Evolutionary conservation across 352 stramenopile genomes (phyloP), one percentile per base, ranked within the genome.

Genomic region (Pythium rishiriense): DNA sequence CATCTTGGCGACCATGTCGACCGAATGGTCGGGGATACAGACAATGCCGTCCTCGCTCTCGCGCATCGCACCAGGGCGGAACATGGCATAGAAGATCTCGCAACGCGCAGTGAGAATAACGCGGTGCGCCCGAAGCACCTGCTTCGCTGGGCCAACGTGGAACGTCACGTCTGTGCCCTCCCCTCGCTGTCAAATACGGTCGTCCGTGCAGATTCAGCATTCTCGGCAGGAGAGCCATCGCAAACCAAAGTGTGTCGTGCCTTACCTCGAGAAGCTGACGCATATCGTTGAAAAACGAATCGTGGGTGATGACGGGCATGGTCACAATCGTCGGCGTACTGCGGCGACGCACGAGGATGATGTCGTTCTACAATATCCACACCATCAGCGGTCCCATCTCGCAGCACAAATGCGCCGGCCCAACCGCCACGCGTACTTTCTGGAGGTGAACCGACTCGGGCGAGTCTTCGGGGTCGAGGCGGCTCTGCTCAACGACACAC

Each of bases 31-130:
- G 37, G 88, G 81, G 31, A 96, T 91, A n/a, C 81, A 69, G 41
- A 97, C 82, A n/a, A 91, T 66, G 12, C 86, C 86, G 29, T 80
- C 74, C 66, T 90, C 79, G 50, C 86, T 96, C 56, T 97, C 90
- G 28, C 79, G 74, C 88, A 97, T 96, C 9, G 81, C 82, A 33
- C 83, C 88, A 26, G 78, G 81, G 26, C 85, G 81, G 68, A 96
- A 94, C 89, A 97, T 96, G 55, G 85, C 86, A 48, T 87, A 72
- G 64, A 97, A 97, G 66, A 96, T 94, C 68, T 97, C 88, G 52
- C 88, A 96, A 60, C 90, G 82, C 54, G 87, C 84, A 22, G 76
- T 90, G 29, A 97, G 75, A 47, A 93, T 85, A 25, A 91, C 50
- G 3, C 83, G 79, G 62, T 96, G 85, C 2, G 82, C 87, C 12